Percentiles rank a stretch among this genome's conserved stretches.
These are phyloP conservation scores for Russula abietina DNA, from an alignment of 768 basidiomycete genomes.

Conservation along the genomic window DNA sequence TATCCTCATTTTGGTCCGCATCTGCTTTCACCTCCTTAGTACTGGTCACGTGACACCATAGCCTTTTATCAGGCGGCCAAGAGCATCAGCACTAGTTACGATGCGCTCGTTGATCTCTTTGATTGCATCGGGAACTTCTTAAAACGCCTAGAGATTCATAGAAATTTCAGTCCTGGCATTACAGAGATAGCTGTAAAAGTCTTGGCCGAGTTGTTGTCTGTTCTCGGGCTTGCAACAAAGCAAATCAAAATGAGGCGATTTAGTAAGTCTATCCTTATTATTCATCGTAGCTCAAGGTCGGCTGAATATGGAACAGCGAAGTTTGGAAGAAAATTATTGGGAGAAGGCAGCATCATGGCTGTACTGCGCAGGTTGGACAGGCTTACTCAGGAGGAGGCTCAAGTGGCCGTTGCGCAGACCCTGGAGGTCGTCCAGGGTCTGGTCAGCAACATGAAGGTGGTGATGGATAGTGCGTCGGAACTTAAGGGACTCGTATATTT, in stretches of 20 bases:
- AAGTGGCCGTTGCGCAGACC: background rate
- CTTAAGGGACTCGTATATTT: background rate
- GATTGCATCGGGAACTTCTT: conserved; percentile 1
- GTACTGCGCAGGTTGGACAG: conserved; percentile 7
- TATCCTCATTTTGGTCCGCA: background rate
- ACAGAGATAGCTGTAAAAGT: background rate
- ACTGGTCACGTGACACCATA: background rate
- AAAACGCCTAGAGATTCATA: background rate
- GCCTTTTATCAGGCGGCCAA: background rate
- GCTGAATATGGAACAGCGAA: background rate
- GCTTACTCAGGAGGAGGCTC: conserved; percentile 1
- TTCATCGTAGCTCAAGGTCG: background rate
- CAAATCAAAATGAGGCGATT: conserved; percentile 1
- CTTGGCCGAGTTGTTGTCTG: background rate
- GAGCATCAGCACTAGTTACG: background rate
- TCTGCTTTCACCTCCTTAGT: background rate
- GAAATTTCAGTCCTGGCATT: background rate
- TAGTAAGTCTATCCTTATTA: background rate
- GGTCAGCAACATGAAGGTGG: background rate
- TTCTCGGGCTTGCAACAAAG: background rate
- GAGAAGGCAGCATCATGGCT: background rate
- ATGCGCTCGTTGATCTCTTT: conserved; percentile 3
- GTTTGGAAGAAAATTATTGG: conserved; percentile 1
- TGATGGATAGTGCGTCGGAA: background rate
- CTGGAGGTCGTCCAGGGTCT: background rate